Base-by-base conservation (phyloP, 2,329 filamentous ascomycete species). In the Penicillium nordicum region DNA sequence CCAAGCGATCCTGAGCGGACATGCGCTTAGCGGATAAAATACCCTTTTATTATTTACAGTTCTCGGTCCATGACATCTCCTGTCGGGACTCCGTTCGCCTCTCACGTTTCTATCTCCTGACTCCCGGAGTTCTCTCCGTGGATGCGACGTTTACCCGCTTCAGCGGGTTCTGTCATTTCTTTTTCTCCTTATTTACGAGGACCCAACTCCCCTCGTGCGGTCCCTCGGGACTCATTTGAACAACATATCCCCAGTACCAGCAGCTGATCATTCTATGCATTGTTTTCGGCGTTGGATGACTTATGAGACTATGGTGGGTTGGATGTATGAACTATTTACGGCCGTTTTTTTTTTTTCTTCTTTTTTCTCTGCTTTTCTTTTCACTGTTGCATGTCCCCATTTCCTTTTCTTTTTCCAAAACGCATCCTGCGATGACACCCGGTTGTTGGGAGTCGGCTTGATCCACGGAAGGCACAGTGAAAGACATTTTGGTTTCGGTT, bases 1-100 rank as follows among this genome's bases (percentile, higher is more conserved):
- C 50, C 75, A 76, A 48, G 69, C 72, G 25, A 76, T 79, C 45
- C 61, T 76, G 48, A 76, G 72, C 46, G 74, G 74, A 47, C 72
- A 74, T 57, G 71, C 73, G 14, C 55, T 76, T 48, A 69, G 71
- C 41, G 72, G 66, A 63, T 69, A 57, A 63, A 57, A 30, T 49
- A 30, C 32, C 38, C 25, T 21, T 38, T 44, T 29, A 32, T 47
- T 42, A 38, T 48, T 37, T 10, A 23, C 40, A 14, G 21, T 52
- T n/a, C 32, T 48, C n/a, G 51, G 27, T 12, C 21, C 37, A 50
- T 46, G 29, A 49, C 30, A 38, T 27, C 18, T 29, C 18, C 16
- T 34, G 25, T n/a, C 27, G 14, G 21, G 5, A 45, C 47, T 43
- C 23, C n/a, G 3, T 54, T 25, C 10, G 30, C n/a, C 37, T 42